phyloP scores from a whole-genome alignment of 108 stramenopile genomes.

The Nitzschia sp. region DNA sequence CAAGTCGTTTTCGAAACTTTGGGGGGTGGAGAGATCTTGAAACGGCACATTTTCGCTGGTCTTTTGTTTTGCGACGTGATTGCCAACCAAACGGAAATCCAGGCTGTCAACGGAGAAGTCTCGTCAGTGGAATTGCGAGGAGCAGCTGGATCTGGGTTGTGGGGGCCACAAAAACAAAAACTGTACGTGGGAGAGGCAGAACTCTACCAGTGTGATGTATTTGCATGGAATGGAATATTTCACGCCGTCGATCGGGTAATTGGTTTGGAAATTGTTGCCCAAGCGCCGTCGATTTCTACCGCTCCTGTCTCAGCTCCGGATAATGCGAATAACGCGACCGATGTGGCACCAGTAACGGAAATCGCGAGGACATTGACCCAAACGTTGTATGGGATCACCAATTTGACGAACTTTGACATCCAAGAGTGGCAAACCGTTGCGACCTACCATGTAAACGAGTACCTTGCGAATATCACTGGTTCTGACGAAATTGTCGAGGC shows the following conservation, averaged over 20 bases:
- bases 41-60: constrained; percentile 27
- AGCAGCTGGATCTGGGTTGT: constrained; percentile 1
- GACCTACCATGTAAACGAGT: not conserved
- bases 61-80: constrained; percentile 32
- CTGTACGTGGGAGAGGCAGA: constrained; percentile 35
- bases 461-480: not conserved
- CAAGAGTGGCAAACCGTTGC: not conserved
- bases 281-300: constrained; percentile 27
- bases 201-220: constrained; percentile 30
- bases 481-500: not conserved
- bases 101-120: constrained; percentile 20
- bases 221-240: constrained; percentile 36
- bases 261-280: constrained; percentile 22
- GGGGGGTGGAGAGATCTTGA: constrained; percentile 26
- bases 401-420: not conserved
- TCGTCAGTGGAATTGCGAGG: constrained; percentile 18
- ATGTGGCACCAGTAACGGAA: not conserved
- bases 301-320: constrained; percentile 18
- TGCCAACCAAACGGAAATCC: constrained; percentile 24
- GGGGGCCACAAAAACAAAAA: constrained; percentile 7
- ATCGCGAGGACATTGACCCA: not conserved
- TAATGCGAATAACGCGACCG: not conserved
- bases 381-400: not conserved
- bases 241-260: constrained; percentile 40
- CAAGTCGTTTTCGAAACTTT: constrained; percentile 23